Evolutionary conservation across 2,329 filamentous ascomycete genomes (phyloP), one percentile per base, ranked within the genome.

Genomic region (Trichophyton rubrum): DNA sequence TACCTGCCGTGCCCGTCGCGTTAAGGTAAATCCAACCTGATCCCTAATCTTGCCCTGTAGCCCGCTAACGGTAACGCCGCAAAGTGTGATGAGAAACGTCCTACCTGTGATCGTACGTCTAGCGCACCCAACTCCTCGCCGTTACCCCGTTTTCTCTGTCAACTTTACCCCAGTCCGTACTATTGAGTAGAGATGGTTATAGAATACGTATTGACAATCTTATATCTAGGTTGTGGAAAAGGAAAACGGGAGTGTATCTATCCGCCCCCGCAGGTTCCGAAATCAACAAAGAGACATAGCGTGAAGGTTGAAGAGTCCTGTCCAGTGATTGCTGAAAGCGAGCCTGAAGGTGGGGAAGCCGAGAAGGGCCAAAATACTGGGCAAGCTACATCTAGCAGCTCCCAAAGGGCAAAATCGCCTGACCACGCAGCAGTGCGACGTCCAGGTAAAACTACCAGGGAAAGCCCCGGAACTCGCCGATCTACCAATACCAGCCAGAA

Each of bases 181-280:
- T n/a, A 15, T 56, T 33, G n/a, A 17, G n/a, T 30, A 30, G 6
- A 30, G 27, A 7, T 30, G 27, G 27, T 1, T 30, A 7, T 6
- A 6, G 27, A 30, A 30, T 30, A 30, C 15, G 15, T 24, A 24
- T 59, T 59, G 22, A 59, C 63, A 57, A 59, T 38, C 40, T 35
- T 49, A 60, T 53, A 66, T 33, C 24, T 51, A 83, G 90, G 92
- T 68, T 99, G 93, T 73, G 87, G 85, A 67, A 99, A 97, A 74
- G 93, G 92, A 57, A 88, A 85, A 66, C 83, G 93, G 74, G 89
- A 95, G 65, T 99, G 93, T 72, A 80, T 88, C 62, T 99, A 96
- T 71, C 92, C 93, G 2, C 89, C 85, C 33, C 76, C 83, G 55
- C 71, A 77, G 47, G 75, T 78, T 58, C 70, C 77, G 45, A 79